Conservation (phyloP, 208 protist genomes). For the Leishmania lainsoni region DNA sequence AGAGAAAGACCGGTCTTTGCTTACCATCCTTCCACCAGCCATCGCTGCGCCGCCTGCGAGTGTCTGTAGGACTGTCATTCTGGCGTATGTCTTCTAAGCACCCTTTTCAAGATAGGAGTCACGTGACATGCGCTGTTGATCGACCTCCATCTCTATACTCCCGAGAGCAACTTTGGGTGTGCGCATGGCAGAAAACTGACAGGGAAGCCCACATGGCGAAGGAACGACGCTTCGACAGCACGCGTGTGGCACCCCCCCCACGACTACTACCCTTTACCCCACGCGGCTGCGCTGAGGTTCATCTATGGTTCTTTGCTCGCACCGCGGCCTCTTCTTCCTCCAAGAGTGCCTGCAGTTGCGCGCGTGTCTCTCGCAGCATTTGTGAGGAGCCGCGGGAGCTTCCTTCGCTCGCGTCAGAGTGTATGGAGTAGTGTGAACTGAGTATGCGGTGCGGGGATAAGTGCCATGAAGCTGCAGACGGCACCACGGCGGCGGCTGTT, state of each 20-base stretch:
- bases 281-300: background rate
- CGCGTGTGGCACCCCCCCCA: background rate
- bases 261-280: background rate
- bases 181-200: background rate
- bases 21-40: background rate
- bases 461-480: background rate
- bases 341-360: slow-evolving; percentile 61
- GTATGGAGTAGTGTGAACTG: slow-evolving; percentile 25
- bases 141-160: background rate
- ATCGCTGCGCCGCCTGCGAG: background rate
- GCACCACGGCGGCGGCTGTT: background rate
- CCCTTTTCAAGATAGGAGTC: background rate
- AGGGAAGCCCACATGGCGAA: background rate
- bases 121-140: background rate
- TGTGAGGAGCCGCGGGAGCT: slow-evolving; percentile 49
- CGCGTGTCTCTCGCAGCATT: slow-evolving; percentile 70
- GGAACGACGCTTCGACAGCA: background rate
- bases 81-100: background rate
- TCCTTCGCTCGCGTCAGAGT: slow-evolving; percentile 28
- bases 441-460: background rate
- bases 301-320: slow-evolving; percentile 6
- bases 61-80: background rate
- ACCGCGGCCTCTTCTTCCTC: slow-evolving; percentile 52
- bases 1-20: background rate
- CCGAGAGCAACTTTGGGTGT: background rate